Base-by-base conservation (phyloP, 2,329 filamentous ascomycete species). In the Exophiala alcalophila region DNA sequence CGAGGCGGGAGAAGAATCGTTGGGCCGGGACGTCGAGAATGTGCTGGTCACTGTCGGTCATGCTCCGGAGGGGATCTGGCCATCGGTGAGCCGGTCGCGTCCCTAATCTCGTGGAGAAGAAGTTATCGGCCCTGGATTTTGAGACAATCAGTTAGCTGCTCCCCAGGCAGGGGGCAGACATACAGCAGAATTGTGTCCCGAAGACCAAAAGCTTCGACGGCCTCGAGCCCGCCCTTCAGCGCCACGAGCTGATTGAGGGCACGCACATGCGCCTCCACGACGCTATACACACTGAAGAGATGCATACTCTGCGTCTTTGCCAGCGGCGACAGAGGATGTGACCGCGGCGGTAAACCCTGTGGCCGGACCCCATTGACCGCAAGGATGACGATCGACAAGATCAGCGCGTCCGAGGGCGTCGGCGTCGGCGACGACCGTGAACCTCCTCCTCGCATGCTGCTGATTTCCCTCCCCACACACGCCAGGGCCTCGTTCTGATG, bases 121-220 rank as follows among this genome's bases (percentile, higher is more conserved):
- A 38, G 4, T 21, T 25, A 12, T 38, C 35, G 5, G 35, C 20
- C 12, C 35, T 38, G 26, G 29, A 15, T n/a, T n/a, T n/a, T n/a
- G n/a, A n/a, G n/a, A n/a, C n/a, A n/a, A n/a, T n/a, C n/a, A n/a
- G n/a, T n/a, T n/a, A n/a, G n/a, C n/a, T n/a, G n/a, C n/a, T n/a
- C n/a, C n/a, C n/a, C n/a, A n/a, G n/a, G n/a, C n/a, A n/a, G n/a
- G n/a, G n/a, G n/a, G n/a, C 8, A 7, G 10, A 30, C 35, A 5
- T 38, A 28, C 35, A 38, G 16, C 12, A 38, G 11, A 29, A 38
- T 14, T 20, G 36, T 30, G 12, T 39, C 36, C 24, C 36, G 36
- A 4, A 39, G 26, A 15, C 36, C 36, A 15, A 29, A 39, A 12
- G 36, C 31, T 7, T 39, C 36, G 8, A 39, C 27, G 7, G 26